Evolutionary conservation across 495 filamentous ascomycete genomes (phyloP).

Genomic region (Penicillium manginii): DNA sequence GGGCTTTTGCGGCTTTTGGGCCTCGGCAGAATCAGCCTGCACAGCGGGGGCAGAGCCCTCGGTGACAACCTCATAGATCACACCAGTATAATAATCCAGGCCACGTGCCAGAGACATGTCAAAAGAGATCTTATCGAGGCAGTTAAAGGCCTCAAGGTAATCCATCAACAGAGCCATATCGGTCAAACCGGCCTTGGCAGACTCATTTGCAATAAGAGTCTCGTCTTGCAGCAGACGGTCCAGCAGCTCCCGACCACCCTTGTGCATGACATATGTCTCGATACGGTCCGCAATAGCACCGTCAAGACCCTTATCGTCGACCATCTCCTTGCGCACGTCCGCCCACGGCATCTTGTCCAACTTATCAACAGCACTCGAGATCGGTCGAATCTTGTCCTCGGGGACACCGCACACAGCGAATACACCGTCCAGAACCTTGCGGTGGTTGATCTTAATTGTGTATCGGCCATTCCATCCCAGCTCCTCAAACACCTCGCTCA

Average conservation of each 20-base stretch:
- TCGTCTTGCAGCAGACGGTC: conserved; percentile 65
- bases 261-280: conserved; percentile 75
- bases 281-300: conserved; percentile 79
- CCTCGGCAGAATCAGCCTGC: conserved; percentile 45
- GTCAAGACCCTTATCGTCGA: conserved; percentile 84
- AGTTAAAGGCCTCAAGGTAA: conserved; percentile 77
- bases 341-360: conserved; percentile 91
- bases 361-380: conserved; percentile 93
- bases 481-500: conserved; percentile 81
- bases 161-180: conserved; percentile 82
- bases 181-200: conserved; percentile 74
- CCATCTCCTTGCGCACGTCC: conserved; percentile 91
- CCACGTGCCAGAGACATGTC: conserved; percentile 84
- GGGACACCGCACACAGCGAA: conserved; percentile 92
- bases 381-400: conserved; percentile 78
- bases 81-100: conserved; percentile 91
- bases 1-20: conserved; percentile 52
- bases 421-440: conserved; percentile 91
- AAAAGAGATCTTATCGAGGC: conserved; percentile 73
- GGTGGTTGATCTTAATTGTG: conserved; percentile 94
- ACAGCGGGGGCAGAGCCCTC: conserved; percentile 75
- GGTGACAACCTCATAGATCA: conserved; percentile 91
- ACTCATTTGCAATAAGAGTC: conserved; percentile 65
- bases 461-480: conserved; percentile 72
- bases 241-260: conserved; percentile 70